Evolutionary conservation across 352 stramenopile genomes (phyloP).

Genomic region (Phytophthora crassamura): DNA sequence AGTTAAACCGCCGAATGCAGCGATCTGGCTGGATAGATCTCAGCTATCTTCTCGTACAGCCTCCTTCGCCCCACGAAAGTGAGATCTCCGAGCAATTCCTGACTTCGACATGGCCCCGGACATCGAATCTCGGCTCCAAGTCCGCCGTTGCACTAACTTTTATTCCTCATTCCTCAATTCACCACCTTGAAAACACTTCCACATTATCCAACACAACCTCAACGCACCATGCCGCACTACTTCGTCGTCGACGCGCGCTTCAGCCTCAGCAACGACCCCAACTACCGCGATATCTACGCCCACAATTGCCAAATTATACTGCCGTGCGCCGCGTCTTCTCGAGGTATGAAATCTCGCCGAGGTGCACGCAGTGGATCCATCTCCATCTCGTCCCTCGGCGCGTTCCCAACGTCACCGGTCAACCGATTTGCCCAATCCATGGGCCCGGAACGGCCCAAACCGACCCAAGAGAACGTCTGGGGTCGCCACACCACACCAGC

Average conservation of each 20-base stretch:
- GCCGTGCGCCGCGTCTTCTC: slow-evolving; percentile 5
- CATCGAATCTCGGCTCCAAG: too few species aligned
- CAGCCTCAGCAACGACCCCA: slow-evolving; percentile 26
- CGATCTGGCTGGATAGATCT: slow-evolving; percentile 32
- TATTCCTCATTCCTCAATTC: slow-evolving; percentile 20
- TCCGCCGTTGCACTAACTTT: too few species aligned
- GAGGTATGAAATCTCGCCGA: slow-evolving; percentile 13
- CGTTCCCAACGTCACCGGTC: slow-evolving; percentile 17
- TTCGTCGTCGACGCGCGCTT: slow-evolving; percentile 37
- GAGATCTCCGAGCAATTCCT: slow-evolving; percentile 12
- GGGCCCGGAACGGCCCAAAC: slow-evolving; percentile 15
- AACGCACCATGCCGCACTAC: slow-evolving; percentile 31
- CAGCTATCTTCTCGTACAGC: slow-evolving; percentile 1
- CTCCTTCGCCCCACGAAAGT: slow-evolving; percentile 5
- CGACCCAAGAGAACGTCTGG: slow-evolving; percentile 7
- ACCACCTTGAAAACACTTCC: background rate
- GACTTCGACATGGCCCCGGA: slow-evolving; percentile 6
- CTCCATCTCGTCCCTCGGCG: slow-evolving; percentile 23
- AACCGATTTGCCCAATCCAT: slow-evolving; percentile 37
- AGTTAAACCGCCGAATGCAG: slow-evolving; percentile 21
- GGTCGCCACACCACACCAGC: slow-evolving; percentile 26
- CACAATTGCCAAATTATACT: slow-evolving; percentile 1
- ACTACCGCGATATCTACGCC: background rate
- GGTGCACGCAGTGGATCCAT: slow-evolving; percentile 34
- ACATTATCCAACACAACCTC: background rate